phyloP scores from a whole-genome alignment of 2,329 filamentous ascomycete genomes.

The Arthrobotrys iridis region DNA sequence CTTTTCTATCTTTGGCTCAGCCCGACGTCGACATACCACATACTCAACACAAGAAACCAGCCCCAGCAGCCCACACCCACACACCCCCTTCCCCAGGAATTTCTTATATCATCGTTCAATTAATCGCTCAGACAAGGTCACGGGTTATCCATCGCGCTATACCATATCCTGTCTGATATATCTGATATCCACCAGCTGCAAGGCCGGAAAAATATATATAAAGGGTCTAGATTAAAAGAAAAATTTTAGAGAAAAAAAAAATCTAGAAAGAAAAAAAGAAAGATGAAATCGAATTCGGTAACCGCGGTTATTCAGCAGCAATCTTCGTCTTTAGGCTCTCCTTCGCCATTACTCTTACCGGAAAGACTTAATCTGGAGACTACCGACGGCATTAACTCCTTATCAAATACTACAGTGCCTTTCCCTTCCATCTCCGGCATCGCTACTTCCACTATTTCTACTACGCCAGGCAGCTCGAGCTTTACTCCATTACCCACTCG shows the following conservation, averaged over 20 bases:
- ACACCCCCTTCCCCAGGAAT: constrained; percentile 15
- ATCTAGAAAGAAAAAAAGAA: constrained; percentile 11
- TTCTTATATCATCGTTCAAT: constrained; percentile 36
- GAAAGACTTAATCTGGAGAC: constrained; percentile 46
- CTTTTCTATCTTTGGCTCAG: constrained; percentile 37
- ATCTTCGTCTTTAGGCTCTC: constrained; percentile 30
- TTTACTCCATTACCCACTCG: constrained; percentile 50
- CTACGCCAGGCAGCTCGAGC: constrained; percentile 6
- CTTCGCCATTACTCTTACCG: constrained; percentile 48
- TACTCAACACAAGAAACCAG: too few relatives aligned
- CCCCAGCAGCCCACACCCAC: background rate
- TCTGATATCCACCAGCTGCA: constrained; percentile 12
- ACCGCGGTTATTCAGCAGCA: constrained; percentile 22
- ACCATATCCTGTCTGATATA: constrained; percentile 22
- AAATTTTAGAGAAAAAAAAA: constrained; percentile 13
- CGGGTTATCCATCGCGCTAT: constrained; percentile 49
- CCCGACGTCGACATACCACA: background rate
- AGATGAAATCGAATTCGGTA: constrained; percentile 39
- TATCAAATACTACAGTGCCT: constrained; percentile 29
- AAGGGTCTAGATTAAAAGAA: constrained; percentile 27
- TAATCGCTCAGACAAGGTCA: constrained; percentile 55
- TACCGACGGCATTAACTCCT: constrained; percentile 32
- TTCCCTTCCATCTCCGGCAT: constrained; percentile 4
- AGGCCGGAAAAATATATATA: constrained; percentile 27
- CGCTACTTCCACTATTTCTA: background rate